Evolutionary conservation across 352 stramenopile genomes (phyloP), one percentile per base, ranked within the genome.

Genomic region (Peronospora destructor): DNA sequence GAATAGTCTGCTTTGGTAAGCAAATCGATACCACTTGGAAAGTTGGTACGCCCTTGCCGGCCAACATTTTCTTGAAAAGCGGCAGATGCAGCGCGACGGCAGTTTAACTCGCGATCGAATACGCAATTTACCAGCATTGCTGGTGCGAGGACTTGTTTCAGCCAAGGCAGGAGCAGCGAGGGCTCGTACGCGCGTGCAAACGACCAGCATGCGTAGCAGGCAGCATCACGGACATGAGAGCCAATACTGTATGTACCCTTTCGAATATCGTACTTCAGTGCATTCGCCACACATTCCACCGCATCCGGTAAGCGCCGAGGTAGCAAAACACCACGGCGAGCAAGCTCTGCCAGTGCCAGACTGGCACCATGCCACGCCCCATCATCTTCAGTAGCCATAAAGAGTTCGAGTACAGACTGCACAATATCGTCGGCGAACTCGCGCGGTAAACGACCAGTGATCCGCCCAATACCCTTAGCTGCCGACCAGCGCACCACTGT

Each of bases 51-150:
- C 21, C 85, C 86, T 63, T 97, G 85, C 0, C 89, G 76, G 3
- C 92, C 92, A 35, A 97, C 87, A 46, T 85, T 94, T 53, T 98
- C 91, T 66, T 99, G 96, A 63, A 99, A 99, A 0, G 96, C 95
- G 4, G 97, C 97, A 21, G 94, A 97, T 16, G 96, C 95, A 9
- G 97, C 97, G n/a, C 97, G 84, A 26, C 97, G 85, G 52, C 95
- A 98, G 64, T 98, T 98, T 6, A 99, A 78, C 59, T 99, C 97
- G 13, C 96, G 80, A 74, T 99, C 97, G 71, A 99, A 99, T 1
- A 98, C 78, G 23, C 82, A 93, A 47, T 95, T 96, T 4, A 97
- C 87, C 17, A 97, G 81, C 69, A 99, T 96, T 4, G 84, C 87
- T 34, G 84, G 71, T 16, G 85, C 91, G 1, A 99, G 74, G 12